Evolutionary conservation across 2,329 filamentous ascomycete genomes (phyloP).

Genomic region (Zymoseptoria tritici): DNA sequence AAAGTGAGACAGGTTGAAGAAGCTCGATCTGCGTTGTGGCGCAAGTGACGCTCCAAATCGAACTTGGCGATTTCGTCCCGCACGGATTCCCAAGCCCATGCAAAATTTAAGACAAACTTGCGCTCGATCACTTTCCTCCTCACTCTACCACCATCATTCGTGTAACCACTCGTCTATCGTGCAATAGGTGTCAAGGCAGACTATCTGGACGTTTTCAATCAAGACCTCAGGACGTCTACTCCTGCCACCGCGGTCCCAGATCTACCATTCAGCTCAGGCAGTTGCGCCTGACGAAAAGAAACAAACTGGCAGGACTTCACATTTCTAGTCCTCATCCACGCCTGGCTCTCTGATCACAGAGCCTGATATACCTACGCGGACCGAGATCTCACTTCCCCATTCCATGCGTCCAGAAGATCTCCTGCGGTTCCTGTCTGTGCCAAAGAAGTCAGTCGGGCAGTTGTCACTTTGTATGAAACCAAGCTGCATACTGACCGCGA

Average conservation of each 20-base stretch:
- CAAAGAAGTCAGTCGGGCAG: constrained; percentile 65
- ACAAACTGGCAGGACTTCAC: not conserved
- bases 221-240: not conserved
- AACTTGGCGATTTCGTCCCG: not conserved
- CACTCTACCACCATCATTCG: not conserved
- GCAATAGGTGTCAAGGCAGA: not conserved
- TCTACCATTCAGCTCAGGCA: not conserved
- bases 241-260: not conserved
- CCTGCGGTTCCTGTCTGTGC: constrained; percentile 88
- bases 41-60: not conserved
- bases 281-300: not conserved
- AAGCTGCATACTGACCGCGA: constrained; percentile 2
- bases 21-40: constrained; percentile 1
- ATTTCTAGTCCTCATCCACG: not conserved
- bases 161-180: not conserved
- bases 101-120: not conserved
- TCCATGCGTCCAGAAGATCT: constrained; percentile 87
- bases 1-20: not conserved
- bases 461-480: constrained; percentile 6
- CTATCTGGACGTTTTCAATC: not conserved
- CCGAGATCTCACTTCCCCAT: constrained; percentile 28
- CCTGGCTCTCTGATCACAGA: constrained; percentile 10
- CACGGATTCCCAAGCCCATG: not conserved
- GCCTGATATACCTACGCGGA: constrained; percentile 1
- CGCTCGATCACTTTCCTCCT: not conserved